These are phyloP conservation scores for Trypanosoma avium DNA, from an alignment of 208 protist genomes.

Conservation along the genomic window DNA sequence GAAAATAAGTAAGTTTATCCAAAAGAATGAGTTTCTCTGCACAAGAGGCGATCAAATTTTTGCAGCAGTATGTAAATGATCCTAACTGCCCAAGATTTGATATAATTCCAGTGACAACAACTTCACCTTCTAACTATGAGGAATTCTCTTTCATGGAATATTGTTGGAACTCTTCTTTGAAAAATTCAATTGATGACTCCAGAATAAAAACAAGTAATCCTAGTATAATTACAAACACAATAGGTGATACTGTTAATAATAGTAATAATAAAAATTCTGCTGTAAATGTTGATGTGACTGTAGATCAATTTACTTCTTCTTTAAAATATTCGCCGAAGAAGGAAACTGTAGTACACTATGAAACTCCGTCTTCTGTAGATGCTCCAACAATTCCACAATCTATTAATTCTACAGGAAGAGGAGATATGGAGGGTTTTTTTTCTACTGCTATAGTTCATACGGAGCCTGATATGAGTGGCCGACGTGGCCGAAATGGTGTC, in stretches of 20 bases:
- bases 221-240: background rate
- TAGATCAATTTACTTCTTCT: background rate
- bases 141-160: conserved; percentile 13
- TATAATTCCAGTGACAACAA: conserved; percentile 6
- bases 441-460: conserved; percentile 31
- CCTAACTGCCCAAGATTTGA: conserved; percentile 4
- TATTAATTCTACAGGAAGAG: background rate
- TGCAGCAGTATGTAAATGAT: conserved; percentile 18
- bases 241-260: background rate
- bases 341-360: conserved; percentile 4
- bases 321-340: background rate
- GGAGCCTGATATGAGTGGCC: conserved; percentile 25
- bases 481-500: conserved; percentile 36
- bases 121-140: background rate
- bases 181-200: background rate
- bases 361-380: background rate
- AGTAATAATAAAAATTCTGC: background rate
- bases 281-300: background rate
- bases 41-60: conserved; percentile 14
- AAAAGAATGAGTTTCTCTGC: conserved; percentile 13
- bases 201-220: background rate
- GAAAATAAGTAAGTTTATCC: no score
- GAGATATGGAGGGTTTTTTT: conserved; percentile 9
- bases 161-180: conserved; percentile 17
- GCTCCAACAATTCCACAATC: background rate